These are phyloP conservation scores for Solanum commersonii DNA, from an alignment of 257 asterid genomes.

Conservation along the genomic window DNA sequence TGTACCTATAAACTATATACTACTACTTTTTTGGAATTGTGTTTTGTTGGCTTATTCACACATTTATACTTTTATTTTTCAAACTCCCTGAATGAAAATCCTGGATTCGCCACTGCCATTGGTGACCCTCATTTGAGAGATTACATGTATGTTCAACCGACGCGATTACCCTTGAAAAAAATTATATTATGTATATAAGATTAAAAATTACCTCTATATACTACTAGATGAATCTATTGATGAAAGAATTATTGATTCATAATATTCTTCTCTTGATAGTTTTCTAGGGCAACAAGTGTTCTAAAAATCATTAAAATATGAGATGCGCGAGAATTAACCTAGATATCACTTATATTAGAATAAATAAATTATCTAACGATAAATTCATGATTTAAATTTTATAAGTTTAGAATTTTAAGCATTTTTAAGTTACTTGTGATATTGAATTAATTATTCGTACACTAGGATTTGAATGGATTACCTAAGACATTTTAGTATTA, in stretches of 20 bases:
- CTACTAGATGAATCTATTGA: neutral
- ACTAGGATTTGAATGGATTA: neutral
- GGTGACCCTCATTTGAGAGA: neutral
- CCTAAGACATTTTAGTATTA: neutral
- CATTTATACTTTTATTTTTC: too few species aligned
- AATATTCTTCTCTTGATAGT: neutral
- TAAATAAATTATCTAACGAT: too few species aligned
- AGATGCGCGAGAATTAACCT: neutral
- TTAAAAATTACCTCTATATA: neutral
- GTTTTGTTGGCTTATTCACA: too few species aligned
- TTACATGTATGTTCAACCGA: neutral
- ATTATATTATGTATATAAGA: neutral
- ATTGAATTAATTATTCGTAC: neutral
- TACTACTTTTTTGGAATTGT: neutral
- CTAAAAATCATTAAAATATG: neutral
- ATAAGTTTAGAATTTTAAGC: neutral
- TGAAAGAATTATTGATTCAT: neutral
- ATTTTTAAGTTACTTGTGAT: neutral
- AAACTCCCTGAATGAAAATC: too few species aligned
- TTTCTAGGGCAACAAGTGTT: neutral
- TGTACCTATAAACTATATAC: neutral
- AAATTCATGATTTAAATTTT: neutral
- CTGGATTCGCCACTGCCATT: rapidly evolving
- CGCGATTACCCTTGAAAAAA: neutral
- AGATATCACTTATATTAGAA: too few species aligned